Base-by-base conservation (phyloP, 2,329 filamentous ascomycete species). In the Ophiostoma sp. region DNA sequence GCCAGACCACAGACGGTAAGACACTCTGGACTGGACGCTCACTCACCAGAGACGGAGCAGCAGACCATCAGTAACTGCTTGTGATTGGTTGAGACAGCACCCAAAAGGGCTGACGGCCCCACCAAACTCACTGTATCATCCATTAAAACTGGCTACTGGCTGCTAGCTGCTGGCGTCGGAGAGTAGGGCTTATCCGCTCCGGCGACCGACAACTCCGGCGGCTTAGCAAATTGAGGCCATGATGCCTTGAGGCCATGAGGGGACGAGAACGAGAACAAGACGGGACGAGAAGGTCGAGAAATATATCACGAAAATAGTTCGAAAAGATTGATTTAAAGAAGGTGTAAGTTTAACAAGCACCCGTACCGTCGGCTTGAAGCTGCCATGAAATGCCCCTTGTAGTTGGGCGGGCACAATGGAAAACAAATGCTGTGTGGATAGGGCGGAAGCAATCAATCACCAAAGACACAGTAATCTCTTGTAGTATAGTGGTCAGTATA, bases 131-230 rank as follows among this genome's bases (percentile, higher is more conserved):
- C 9, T 64, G 22, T 28, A 63, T 4, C 33, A 36, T 4, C 33
- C 8, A 36, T 3, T 36, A 36, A 36, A 36, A 8, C 33, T 36
- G 33, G 33, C n/a, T n/a, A n/a, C n/a, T n/a, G n/a, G n/a, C n/a
- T n/a, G 48, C 48, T n/a, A 17, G n/a, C 55, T 59, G 55, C 11
- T 50, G 12, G 19, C 15, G 59, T 70, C 74, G 72, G 72, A 72
- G 31, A 48, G 55, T 28, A 57, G 63, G 50, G 63, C 69, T 59
- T 73, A 52, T 75, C 74, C 71, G 74, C 25, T 64, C 61, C 61
- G 59, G 39, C 69, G 59, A 45, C 72, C 69, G 72, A 71, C 55
- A 71, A 48, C 52, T 63, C 55, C 69, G 68, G 68, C 19, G n/a
- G 33, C 50, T 39, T 52, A 69, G 9, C 42, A 50, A 69, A 31